These are phyloP conservation scores for Adenanthera pavonina DNA, from an alignment of 306 rosid genomes.

Conservation along the genomic window DNA sequence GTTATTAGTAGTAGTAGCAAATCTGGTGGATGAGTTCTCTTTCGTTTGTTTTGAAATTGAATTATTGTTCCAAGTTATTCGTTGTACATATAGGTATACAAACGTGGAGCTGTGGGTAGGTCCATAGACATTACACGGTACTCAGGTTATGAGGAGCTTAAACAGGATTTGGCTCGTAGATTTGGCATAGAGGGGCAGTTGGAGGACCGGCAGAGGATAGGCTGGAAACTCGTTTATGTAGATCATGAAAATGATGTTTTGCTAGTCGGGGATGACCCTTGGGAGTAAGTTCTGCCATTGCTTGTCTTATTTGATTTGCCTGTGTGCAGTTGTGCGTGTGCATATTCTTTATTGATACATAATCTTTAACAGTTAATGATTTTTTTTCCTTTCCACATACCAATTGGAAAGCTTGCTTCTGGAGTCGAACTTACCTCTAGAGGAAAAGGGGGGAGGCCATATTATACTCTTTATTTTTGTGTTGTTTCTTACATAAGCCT, in stretches of 20 bases:
- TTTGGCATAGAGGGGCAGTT: slow-evolving; percentile 95
- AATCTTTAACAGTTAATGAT: neutral
- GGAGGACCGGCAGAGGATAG: slow-evolving; percentile 85
- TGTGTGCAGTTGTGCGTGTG: neutral
- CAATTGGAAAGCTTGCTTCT: neutral
- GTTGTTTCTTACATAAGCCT: neutral
- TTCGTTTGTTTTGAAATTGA: neutral
- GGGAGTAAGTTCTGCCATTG: slow-evolving; percentile 73
- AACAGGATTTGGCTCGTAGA: slow-evolving; percentile 89
- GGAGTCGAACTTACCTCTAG: neutral
- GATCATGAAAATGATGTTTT: slow-evolving; percentile 95
- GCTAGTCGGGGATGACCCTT: slow-evolving; percentile 97
- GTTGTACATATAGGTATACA: slow-evolving; percentile 67
- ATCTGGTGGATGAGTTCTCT: neutral
- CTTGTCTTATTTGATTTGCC: slow-evolving; percentile 22
- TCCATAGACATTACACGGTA: slow-evolving; percentile 91
- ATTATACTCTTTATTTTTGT: neutral
- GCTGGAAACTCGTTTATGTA: slow-evolving; percentile 95
- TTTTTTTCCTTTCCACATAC: neutral
- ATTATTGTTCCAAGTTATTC: slow-evolving; percentile 34
- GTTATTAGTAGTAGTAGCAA: neutral
- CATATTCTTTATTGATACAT: neutral
- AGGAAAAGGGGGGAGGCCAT: neutral
- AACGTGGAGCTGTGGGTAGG: slow-evolving; percentile 99
- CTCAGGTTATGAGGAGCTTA: slow-evolving; percentile 84